Percentiles rank a stretch among this genome's conserved stretches.
These are phyloP conservation scores for Candida mesenterica DNA, from an alignment of 1,139 yeast genomes.

Conservation along the genomic window DNA sequence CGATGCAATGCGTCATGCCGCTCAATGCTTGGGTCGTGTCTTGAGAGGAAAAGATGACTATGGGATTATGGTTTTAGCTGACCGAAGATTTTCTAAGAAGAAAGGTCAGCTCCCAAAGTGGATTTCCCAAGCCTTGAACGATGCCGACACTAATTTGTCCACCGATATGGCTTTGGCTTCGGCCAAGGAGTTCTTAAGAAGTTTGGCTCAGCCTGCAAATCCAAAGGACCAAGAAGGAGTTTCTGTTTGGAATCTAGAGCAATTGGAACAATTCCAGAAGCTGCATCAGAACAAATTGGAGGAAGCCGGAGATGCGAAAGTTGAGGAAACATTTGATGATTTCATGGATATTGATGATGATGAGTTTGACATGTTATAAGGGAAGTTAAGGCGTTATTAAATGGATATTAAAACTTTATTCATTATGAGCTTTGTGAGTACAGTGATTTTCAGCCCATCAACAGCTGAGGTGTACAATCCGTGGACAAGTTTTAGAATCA, in stretches of 20 bases:
- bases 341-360: conserved; percentile 51
- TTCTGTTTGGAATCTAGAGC: conserved; percentile 85
- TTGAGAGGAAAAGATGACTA: conserved; percentile 97
- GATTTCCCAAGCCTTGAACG: conserved; percentile 91
- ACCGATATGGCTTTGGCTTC: conserved; percentile 98
- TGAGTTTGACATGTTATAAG: conserved; percentile 39
- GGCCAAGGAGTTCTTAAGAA: conserved; percentile 86
- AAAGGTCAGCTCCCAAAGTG: conserved; percentile 90
- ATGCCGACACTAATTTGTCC: conserved; percentile 87
- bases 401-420: too few relatives aligned
- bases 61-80: conserved; percentile 98
- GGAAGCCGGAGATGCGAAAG: conserved; percentile 11
- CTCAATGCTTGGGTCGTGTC: conserved; percentile 96
- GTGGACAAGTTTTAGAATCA: too few relatives aligned
- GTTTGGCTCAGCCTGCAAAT: conserved; percentile 92
- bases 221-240: conserved; percentile 93
- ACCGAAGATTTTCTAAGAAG: conserved; percentile 84
- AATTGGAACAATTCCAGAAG: conserved; percentile 60
- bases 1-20: conserved; percentile 99
- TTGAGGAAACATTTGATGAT: conserved; percentile 25
- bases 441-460: too few relatives aligned
- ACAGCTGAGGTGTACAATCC: too few relatives aligned
- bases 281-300: conserved; percentile 37
- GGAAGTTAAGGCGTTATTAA: too few relatives aligned
- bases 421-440: too few relatives aligned